phyloP scores from a whole-genome alignment of 768 basidiomycete genomes.

The button mushroom (Agaricus bisporus) region DNA sequence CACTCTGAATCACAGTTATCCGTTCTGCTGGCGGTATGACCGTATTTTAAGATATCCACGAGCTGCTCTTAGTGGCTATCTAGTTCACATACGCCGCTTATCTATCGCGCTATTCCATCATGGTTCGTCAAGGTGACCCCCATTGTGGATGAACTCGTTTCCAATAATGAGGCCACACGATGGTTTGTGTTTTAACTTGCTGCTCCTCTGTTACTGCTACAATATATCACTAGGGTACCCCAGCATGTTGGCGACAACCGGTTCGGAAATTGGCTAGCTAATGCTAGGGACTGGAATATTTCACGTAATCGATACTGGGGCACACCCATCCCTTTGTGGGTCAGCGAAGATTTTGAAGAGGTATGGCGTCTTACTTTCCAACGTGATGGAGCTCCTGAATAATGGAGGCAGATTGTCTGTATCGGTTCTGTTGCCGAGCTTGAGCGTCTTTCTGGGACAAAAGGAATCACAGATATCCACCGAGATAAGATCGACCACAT shows the following conservation, averaged over 20 bases:
- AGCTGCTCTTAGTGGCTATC: background rate
- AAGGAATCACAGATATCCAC: slow-evolving; percentile 84
- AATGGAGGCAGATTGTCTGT: slow-evolving; percentile 57
- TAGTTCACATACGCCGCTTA: slow-evolving; percentile 91
- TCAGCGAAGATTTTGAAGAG: slow-evolving; percentile 88
- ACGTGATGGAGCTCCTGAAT: background rate
- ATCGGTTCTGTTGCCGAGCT: slow-evolving; percentile 86
- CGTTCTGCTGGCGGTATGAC: slow-evolving; percentile 90
- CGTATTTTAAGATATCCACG: background rate
- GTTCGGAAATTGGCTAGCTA: slow-evolving; percentile 96
- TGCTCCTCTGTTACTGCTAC: background rate
- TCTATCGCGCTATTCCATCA: slow-evolving; percentile 91
- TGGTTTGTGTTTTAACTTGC: slow-evolving; percentile 48
- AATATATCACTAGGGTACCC: slow-evolving; percentile 67
- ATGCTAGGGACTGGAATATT: slow-evolving; percentile 99
- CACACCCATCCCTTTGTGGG: slow-evolving; percentile 96
- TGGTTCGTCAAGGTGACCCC: slow-evolving; percentile 94
- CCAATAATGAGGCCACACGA: slow-evolving; percentile 84
- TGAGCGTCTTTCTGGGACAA: slow-evolving; percentile 77
- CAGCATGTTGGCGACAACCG: slow-evolving; percentile 84
- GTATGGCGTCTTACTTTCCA: slow-evolving; percentile 26
- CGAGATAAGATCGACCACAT: slow-evolving; percentile 93
- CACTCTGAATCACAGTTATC: slow-evolving; percentile 86
- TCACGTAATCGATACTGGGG: slow-evolving; percentile 99
- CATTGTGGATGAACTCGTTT: slow-evolving; percentile 79